phyloP scores from a whole-genome alignment of 768 basidiomycete genomes.

The Mycena epipterygia region DNA sequence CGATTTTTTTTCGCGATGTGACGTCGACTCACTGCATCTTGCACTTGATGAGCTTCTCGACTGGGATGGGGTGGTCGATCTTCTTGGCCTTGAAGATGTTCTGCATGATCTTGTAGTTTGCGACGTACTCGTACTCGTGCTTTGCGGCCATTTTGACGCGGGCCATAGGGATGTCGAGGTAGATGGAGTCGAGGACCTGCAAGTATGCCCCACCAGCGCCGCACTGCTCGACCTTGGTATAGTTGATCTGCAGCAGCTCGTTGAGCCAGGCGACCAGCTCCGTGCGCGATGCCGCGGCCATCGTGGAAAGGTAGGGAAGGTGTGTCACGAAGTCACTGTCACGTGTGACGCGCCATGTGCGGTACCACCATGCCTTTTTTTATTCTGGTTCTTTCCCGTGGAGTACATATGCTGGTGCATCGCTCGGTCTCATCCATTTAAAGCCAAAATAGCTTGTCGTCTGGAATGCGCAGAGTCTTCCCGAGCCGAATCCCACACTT shows the following conservation, averaged over 20 bases:
- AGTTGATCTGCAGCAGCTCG: constrained; percentile 90
- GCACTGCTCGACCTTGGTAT: constrained; percentile 79
- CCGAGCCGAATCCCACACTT: no score
- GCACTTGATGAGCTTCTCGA: constrained; percentile 96
- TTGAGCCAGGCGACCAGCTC: constrained; percentile 96
- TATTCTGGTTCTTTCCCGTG: no score
- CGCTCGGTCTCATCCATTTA: no score
- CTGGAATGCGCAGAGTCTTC: no score
- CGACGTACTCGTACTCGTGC: constrained; percentile 95
- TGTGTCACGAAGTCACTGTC: not conserved
- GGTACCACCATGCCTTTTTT: no score
- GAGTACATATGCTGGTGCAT: no score
- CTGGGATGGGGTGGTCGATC: constrained; percentile 97
- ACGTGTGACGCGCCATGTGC: no score
- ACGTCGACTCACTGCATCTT: constrained; percentile 92
- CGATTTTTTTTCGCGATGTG: no score
- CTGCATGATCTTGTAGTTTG: constrained; percentile 97
- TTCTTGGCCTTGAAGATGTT: constrained; percentile 92
- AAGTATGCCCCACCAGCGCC: constrained; percentile 87
- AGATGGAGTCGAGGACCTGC: constrained; percentile 96
- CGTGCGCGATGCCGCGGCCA: constrained; percentile 80
- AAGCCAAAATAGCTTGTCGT: no score
- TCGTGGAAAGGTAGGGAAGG: constrained; percentile 35
- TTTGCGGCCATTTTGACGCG: constrained; percentile 97
- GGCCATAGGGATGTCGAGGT: constrained; percentile 90